Conservation (phyloP, 2,329 filamentous ascomycete species). For the Cercospora zeae-maydis region DNA sequence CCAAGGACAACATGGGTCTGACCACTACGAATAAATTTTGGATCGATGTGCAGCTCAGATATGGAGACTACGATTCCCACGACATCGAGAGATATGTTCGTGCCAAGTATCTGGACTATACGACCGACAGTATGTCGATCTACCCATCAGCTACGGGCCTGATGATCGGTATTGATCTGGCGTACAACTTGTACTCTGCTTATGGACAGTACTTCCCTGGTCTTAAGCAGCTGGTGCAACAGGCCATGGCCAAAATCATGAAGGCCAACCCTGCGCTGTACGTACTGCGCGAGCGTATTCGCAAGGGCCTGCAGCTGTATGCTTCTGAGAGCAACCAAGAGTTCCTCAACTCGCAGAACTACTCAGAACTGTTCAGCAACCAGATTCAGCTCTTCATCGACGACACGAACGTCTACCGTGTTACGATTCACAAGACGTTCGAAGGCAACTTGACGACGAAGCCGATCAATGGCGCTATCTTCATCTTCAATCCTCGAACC, state of each 20-base stretch:
- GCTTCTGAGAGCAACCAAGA: conserved; percentile 98
- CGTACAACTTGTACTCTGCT: conserved; percentile 96
- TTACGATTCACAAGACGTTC: conserved; percentile 99
- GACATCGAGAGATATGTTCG: conserved; percentile 97
- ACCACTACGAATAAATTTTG: conserved; percentile 99
- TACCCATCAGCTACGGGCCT: conserved; percentile 95
- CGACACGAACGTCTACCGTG: conserved; percentile 98
- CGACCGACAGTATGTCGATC: conserved; percentile 96
- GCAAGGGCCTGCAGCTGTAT: conserved; percentile 96
- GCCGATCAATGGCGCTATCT: conserved; percentile 98
- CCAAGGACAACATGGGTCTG: conserved; percentile 89
- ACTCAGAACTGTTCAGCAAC: conserved; percentile 98
- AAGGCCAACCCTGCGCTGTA: conserved; percentile 97
- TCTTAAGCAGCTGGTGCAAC: conserved; percentile 89
- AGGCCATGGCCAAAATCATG: conserved; percentile 99
- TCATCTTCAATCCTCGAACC: conserved; percentile 99
- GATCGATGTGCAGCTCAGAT: conserved; percentile 93
- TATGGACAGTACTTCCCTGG: conserved; percentile 99
- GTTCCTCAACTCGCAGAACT: conserved; percentile 98
- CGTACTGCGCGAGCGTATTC: conserved; percentile 92
- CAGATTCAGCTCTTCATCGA: conserved; percentile 99
- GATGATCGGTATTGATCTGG: conserved; percentile 96
- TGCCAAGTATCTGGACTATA: conserved; percentile 98
- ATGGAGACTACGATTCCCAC: conserved; percentile 98
- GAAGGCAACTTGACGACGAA: conserved; percentile 99